phyloP scores from a whole-genome alignment of 768 basidiomycete genomes.

The Mycena indigotica region DNA sequence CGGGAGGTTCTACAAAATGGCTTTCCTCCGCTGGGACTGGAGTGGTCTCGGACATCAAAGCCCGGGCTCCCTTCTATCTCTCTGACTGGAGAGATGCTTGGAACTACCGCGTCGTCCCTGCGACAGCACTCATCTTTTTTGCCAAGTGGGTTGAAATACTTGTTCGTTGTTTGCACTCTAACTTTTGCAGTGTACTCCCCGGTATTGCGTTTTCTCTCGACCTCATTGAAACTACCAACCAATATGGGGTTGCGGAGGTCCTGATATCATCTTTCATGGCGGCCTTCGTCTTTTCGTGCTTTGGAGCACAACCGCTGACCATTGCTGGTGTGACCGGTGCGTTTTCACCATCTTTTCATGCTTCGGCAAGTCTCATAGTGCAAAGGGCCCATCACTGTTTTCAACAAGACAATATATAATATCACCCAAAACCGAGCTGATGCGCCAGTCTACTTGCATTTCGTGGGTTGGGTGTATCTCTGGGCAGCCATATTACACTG shows the following conservation, averaged over 20 bases:
- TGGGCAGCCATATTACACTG: constrained; percentile 89
- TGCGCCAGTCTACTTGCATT: constrained; percentile 77
- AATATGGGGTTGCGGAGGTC: constrained; percentile 90
- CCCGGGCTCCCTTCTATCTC: constrained; percentile 76
- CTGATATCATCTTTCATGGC: constrained; percentile 85
- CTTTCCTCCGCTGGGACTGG: constrained; percentile 52
- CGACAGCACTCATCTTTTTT: constrained; percentile 84
- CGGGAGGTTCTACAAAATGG: constrained; percentile 12
- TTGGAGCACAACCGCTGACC: constrained; percentile 89
- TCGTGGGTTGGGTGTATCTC: constrained; percentile 90
- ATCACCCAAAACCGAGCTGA: constrained; percentile 61
- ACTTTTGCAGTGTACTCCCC: constrained; percentile 65
- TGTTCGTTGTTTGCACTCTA: background rate
- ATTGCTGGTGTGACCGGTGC: constrained; percentile 89
- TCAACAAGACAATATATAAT: constrained; percentile 87
- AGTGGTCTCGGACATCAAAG: constrained; percentile 67
- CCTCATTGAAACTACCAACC: constrained; percentile 85
- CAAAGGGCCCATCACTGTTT: constrained; percentile 85
- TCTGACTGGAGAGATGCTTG: constrained; percentile 92
- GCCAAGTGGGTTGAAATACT: constrained; percentile 58
- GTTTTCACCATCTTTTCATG: constrained; percentile 1
- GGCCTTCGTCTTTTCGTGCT: constrained; percentile 81
- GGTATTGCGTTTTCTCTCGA: constrained; percentile 92
- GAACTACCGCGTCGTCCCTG: constrained; percentile 88
- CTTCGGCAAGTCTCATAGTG: constrained; percentile 3